These are phyloP conservation scores for Beauveria asiatica DNA, from an alignment of 2,329 filamentous ascomycete species.

Conservation along the genomic window DNA sequence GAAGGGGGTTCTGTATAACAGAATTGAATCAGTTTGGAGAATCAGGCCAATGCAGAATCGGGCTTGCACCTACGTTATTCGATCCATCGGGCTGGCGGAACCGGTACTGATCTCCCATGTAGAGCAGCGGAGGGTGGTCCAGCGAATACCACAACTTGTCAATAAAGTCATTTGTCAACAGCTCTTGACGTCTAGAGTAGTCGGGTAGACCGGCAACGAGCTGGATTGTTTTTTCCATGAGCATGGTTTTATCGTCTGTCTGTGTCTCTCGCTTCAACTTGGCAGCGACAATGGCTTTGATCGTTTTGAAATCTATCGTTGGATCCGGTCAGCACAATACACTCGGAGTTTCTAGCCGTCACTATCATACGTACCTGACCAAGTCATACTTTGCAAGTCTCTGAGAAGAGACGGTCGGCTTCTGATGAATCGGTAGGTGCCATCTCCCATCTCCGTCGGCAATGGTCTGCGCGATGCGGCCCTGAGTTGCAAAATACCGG, in stretches of 20 bases:
- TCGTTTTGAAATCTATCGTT: constrained; percentile 48
- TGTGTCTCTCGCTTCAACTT: constrained; percentile 56
- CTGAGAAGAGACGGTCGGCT: constrained; percentile 29
- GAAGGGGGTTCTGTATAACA: constrained; percentile 46
- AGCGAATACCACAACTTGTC: constrained; percentile 62
- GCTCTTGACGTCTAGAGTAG: constrained; percentile 50
- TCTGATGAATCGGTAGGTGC: constrained; percentile 44
- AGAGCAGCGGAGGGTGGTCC: constrained; percentile 63
- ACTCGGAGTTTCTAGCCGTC: fast-evolving
- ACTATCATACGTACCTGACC: neutral
- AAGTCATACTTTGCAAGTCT: constrained; percentile 5
- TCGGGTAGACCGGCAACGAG: constrained; percentile 57
- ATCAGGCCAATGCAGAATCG: too few relatives aligned
- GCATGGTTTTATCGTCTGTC: constrained; percentile 66
- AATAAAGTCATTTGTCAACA: constrained; percentile 60
- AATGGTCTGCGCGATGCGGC: constrained; percentile 51
- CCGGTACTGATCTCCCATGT: constrained; percentile 51
- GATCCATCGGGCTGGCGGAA: constrained; percentile 65
- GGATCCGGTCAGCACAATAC: constrained; percentile 17
- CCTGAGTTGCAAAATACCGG: constrained; percentile 25
- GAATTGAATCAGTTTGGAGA: neutral
- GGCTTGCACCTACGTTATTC: constrained; percentile 42
- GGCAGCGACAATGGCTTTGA: constrained; percentile 50
- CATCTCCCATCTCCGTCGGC: constrained; percentile 54
- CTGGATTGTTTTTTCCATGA: constrained; percentile 67